Conservation (phyloP, 768 basidiomycete genomes). For the Cytidiella melzeri region DNA sequence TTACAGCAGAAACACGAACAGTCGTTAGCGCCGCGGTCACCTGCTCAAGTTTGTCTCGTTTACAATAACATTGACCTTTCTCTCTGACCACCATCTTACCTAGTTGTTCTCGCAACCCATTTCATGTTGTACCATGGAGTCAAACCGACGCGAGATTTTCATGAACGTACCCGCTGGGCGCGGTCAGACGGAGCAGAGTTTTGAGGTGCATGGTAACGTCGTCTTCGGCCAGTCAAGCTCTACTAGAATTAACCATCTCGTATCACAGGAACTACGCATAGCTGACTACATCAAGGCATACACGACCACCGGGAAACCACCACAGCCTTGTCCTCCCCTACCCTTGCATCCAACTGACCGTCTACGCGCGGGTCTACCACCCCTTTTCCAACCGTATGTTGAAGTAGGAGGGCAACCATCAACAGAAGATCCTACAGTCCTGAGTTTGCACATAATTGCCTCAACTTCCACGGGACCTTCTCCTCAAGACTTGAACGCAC, state of each 20-base stretch:
- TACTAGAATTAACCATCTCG: constrained; percentile 3
- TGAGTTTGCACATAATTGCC: background rate
- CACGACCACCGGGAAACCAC: constrained; percentile 38
- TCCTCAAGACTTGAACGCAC: background rate
- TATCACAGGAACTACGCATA: constrained; percentile 44
- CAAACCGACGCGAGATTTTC: constrained; percentile 11
- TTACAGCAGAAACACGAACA: background rate
- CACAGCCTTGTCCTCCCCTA: constrained; percentile 40
- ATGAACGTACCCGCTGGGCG: constrained; percentile 17
- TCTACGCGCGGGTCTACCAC: constrained; percentile 39
- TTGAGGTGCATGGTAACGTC: constrained; percentile 21
- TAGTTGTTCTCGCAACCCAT: background rate
- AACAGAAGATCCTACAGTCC: background rate
- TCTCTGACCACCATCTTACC: background rate
- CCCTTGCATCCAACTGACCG: constrained; percentile 43
- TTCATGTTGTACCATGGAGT: background rate
- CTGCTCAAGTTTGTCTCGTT: background rate
- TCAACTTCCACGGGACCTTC: background rate
- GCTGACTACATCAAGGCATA: constrained; percentile 51
- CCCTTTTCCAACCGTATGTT: constrained; percentile 41
- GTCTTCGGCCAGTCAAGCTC: background rate
- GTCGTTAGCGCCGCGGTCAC: background rate
- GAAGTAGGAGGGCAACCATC: constrained; percentile 9
- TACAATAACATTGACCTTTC: background rate
- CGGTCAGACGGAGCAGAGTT: constrained; percentile 16